phyloP scores from a whole-genome alignment of 2,329 filamentous ascomycete genomes.

The Aspergillus versicolor region DNA sequence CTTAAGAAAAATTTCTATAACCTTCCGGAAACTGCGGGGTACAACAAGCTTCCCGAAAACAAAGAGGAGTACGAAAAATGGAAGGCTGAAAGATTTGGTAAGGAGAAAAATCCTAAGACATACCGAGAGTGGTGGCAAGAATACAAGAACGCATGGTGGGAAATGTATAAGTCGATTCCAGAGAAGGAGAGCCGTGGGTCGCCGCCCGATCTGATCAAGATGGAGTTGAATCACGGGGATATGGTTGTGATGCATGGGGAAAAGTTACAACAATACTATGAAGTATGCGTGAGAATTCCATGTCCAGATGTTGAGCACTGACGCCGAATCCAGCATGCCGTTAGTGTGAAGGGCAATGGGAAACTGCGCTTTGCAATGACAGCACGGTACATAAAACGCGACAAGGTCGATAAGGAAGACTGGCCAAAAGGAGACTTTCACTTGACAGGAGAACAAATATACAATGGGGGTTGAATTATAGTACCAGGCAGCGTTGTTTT shows the following conservation, averaged over 20 bases:
- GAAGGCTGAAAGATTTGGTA: too few species aligned
- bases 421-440: constrained; percentile 29
- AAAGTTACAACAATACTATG: constrained; percentile 55
- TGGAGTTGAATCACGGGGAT: constrained; percentile 57
- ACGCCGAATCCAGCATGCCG: constrained; percentile 27
- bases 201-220: constrained; percentile 30
- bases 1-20: constrained; percentile 23
- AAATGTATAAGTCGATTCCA: constrained; percentile 23
- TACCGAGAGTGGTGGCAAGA: not conserved
- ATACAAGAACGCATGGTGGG: constrained; percentile 23
- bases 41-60: constrained; percentile 13
- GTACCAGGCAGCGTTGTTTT: too few species aligned
- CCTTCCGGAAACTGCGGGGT: constrained; percentile 21
- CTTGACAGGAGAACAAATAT: constrained; percentile 26
- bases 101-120: too few species aligned
- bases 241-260: constrained; percentile 59
- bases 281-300: constrained; percentile 32
- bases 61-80: too few species aligned
- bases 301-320: not conserved
- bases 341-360: constrained; percentile 25
- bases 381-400: constrained; percentile 33
- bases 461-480: constrained; percentile 28
- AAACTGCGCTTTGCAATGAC: constrained; percentile 38
- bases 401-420: constrained; percentile 21
- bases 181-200: constrained; percentile 1